These are phyloP conservation scores for Pseudogymnoascus sp. DNA, from an alignment of 2,329 filamentous ascomycete genomes.

Conservation along the genomic window DNA sequence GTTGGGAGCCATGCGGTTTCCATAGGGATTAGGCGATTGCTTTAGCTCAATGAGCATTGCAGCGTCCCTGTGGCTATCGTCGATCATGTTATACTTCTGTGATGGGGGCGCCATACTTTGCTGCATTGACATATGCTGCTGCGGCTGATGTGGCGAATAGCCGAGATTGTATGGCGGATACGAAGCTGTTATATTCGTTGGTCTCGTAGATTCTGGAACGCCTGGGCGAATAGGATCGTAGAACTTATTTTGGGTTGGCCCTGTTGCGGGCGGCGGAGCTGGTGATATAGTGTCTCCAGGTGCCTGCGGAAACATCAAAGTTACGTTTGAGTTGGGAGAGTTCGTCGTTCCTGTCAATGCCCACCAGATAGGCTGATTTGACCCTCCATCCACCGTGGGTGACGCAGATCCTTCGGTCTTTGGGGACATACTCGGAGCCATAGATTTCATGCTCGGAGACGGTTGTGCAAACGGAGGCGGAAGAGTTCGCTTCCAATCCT, in stretches of 20 bases:
- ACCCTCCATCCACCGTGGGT: constrained; percentile 30
- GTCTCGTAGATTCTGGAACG: constrained; percentile 38
- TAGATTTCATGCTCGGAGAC: constrained; percentile 22
- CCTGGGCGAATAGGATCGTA: constrained; percentile 54
- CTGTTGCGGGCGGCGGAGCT: constrained; percentile 35
- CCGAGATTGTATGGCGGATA: constrained; percentile 22
- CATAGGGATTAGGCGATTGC: constrained; percentile 36
- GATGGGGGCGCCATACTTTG: constrained; percentile 21
- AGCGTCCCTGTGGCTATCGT: constrained; percentile 32
- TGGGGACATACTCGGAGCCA: constrained; percentile 33
- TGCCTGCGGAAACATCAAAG: constrained; percentile 56
- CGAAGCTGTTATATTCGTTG: constrained; percentile 40
- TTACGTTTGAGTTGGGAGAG: constrained; percentile 75
- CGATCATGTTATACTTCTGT: constrained; percentile 28
- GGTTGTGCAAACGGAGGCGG: constrained; percentile 17
- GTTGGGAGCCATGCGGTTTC: background rate
- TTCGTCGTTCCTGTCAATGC: constrained; percentile 83
- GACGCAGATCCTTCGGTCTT: constrained; percentile 43
- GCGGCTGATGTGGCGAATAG: constrained; percentile 36
- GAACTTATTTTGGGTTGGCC: constrained; percentile 47
- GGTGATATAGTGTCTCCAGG: constrained; percentile 6
- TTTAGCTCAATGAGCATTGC: constrained; percentile 42
- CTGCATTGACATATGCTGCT: constrained; percentile 20
- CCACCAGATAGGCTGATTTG: constrained; percentile 64
- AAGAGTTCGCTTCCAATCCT: constrained; percentile 24